A percentile compares a stretch with the other conserved stretches of the same genome.
Conservation (phyloP, 2,329 filamentous ascomycete species). For the Ascochyta viciae-villosae region DNA sequence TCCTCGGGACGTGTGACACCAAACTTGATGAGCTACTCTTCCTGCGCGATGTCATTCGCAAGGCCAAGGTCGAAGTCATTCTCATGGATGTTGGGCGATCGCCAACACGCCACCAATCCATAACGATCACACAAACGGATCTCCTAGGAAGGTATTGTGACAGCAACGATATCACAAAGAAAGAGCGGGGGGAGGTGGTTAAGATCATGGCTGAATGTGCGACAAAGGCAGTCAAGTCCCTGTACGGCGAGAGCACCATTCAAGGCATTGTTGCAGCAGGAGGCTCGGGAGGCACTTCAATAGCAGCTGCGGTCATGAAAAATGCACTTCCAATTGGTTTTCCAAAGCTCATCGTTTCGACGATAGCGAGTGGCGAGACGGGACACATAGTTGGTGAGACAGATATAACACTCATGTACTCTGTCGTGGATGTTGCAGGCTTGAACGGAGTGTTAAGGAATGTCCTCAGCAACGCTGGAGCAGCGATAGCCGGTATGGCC, state of each 20-base stretch:
- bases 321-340: slow-evolving; percentile 68
- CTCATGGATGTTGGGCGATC: slow-evolving; percentile 65
- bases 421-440: slow-evolving; percentile 74
- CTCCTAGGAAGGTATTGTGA: slow-evolving; percentile 48
- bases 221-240: slow-evolving; percentile 49
- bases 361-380: slow-evolving; percentile 72
- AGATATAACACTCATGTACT: slow-evolving; percentile 74
- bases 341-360: slow-evolving; percentile 74
- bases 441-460: slow-evolving; percentile 65
- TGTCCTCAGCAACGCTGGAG: slow-evolving; percentile 69
- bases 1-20: slow-evolving; percentile 71
- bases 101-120: slow-evolving; percentile 52
- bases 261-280: slow-evolving; percentile 67
- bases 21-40: slow-evolving; percentile 67
- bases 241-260: slow-evolving; percentile 52
- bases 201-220: slow-evolving; percentile 61
- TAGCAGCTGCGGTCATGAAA: slow-evolving; percentile 68
- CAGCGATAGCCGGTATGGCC: slow-evolving; percentile 67
- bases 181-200: slow-evolving; percentile 64
- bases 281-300: slow-evolving; percentile 68
- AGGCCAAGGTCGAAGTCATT: slow-evolving; percentile 47
- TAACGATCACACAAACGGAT: slow-evolving; percentile 55
- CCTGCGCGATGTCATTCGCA: slow-evolving; percentile 57
- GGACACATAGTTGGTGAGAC: slow-evolving; percentile 70
- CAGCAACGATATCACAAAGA: slow-evolving; percentile 41